A percentile compares a stretch with the other conserved stretches of the same genome.
phyloP scores from a whole-genome alignment of 495 filamentous ascomycete genomes.

The Penicillium cosmopolitanum region DNA sequence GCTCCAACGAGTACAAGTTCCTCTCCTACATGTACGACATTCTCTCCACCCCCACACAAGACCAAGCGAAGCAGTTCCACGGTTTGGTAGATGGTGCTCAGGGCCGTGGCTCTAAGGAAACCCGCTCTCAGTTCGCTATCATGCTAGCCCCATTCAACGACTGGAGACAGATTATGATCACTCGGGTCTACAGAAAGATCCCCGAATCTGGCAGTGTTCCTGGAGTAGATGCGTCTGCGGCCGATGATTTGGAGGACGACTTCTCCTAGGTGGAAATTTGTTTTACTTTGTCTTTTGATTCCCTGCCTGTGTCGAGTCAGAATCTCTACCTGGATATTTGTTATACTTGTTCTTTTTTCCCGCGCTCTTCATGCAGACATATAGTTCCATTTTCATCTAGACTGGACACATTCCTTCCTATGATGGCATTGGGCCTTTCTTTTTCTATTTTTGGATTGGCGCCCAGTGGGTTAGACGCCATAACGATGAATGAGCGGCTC shows the following conservation, averaged over 20 bases:
- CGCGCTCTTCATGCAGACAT: constrained; percentile 6
- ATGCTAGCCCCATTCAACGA: background rate
- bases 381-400: constrained; percentile 6
- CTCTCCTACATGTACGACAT: constrained; percentile 1
- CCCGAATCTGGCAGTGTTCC: background rate
- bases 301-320: constrained; percentile 30
- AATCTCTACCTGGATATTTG: constrained; percentile 15
- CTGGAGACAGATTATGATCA: background rate
- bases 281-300: constrained; percentile 31
- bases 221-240: background rate
- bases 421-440: background rate
- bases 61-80: background rate
- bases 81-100: background rate
- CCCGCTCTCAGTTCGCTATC: background rate
- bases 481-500: background rate
- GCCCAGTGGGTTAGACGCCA: background rate
- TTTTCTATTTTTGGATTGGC: background rate
- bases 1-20: background rate
- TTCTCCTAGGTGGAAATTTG: constrained; percentile 57
- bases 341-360: constrained; percentile 14
- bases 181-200: background rate
- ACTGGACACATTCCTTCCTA: background rate
- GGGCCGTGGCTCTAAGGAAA: background rate
- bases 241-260: constrained; percentile 72
- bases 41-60: constrained; percentile 1